A percentile compares a stretch with the other conserved stretches of the same genome.
phyloP scores from a whole-genome alignment of 2,329 filamentous ascomycete genomes.

The Apiospora arundinis region DNA sequence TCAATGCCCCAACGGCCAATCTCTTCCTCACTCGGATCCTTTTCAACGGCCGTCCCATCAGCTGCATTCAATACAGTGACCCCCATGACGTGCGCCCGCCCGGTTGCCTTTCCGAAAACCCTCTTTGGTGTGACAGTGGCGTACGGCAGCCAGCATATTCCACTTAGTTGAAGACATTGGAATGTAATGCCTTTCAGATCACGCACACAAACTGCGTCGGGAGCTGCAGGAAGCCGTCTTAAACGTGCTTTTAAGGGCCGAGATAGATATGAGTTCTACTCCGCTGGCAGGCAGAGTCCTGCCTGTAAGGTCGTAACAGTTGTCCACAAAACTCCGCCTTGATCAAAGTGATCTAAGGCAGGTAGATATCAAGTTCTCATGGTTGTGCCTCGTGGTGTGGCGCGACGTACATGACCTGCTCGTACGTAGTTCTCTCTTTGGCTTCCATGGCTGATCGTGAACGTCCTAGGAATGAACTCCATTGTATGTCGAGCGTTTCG shows the following conservation, averaged over 20 bases:
- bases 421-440: neutral
- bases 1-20: neutral
- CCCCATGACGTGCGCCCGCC: conserved; percentile 3
- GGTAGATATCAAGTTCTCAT: neutral
- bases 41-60: conserved; percentile 9
- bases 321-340: neutral
- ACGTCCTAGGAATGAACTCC: too few species aligned
- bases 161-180: neutral
- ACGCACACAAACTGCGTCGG: neutral
- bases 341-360: neutral
- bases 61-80: neutral
- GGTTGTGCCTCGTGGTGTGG: neutral
- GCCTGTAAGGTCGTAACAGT: neutral
- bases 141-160: conserved; percentile 8
- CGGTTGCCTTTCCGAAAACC: conserved; percentile 18
- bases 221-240: conserved; percentile 5
- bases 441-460: neutral
- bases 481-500: neutral
- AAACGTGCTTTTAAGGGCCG: neutral
- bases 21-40: conserved; percentile 13
- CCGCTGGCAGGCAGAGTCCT: neutral
- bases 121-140: conserved; percentile 12
- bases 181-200: conserved; percentile 13
- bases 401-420: neutral
- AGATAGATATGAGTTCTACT: neutral